Evolutionary conservation across 106 monocot species (phyloP), one percentile per base, ranked within the genome.

Genomic region (Allium fistulosum): DNA sequence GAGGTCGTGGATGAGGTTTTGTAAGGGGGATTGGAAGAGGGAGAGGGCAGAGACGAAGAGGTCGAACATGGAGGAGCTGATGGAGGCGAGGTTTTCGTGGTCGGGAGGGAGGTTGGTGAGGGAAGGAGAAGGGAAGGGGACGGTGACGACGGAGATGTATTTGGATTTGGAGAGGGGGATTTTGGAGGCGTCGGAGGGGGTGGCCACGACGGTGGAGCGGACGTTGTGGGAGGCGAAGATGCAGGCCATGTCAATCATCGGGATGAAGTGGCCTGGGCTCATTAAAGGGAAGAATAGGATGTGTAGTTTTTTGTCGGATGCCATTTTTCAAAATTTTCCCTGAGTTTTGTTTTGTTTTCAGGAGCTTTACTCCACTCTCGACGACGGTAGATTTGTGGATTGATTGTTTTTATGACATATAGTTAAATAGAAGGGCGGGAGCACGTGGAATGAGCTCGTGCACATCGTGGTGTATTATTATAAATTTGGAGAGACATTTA

Each of bases 171-270:
- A 27, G 56, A 47, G 56, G 18, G 58, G n/a, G 58, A 58, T 55
- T 15, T 55, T 55, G 53, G 53, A 55, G 27, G 61, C 71, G 18
- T 72, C 71, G 52, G 53, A 12, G 6, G 81, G 62, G 46, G 81
- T 76, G 53, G 62, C 61, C 53, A 80, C 48, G 55, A 80, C 16
- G 48, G 80, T 80, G 52, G 55, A 28, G 11, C 16, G 11, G 18
- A 67, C 71, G 46, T 75, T 75, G 10, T 26, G 71, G 18, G 59
- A 26, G 0, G 71, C 59, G 75, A 80, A 75, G 64, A 75, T 64
- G 58, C 65, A 58, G 61, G 75, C 80, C 60, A 80, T 66, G 55
- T 71, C 66, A 11, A 72, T 17, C 75, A 80, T 80, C 46, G 75
- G 80, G 26, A 71, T 17, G 10, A 62, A 62, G 55, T 72, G 80